Conservation (phyloP, 2,329 filamentous ascomycete species). For the Fusarium sp. region DNA sequence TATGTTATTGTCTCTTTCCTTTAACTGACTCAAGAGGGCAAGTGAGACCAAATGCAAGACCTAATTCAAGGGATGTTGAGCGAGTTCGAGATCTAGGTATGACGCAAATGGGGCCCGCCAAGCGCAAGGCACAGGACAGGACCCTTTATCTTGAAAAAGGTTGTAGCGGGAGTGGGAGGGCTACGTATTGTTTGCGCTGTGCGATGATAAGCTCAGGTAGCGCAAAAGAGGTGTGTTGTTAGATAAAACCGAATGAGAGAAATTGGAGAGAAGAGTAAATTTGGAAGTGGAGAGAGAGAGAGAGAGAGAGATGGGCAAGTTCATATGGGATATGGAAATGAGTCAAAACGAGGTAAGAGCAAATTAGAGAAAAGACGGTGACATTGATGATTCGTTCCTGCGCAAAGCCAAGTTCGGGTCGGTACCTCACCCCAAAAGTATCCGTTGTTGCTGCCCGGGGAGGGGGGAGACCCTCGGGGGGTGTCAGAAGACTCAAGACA, state of each 20-base stretch:
- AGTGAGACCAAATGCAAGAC: constrained; percentile 25
- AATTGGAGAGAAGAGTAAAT: constrained; percentile 5
- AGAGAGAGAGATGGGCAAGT: too few species aligned
- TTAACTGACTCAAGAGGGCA: constrained; percentile 14
- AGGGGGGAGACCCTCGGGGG: not conserved
- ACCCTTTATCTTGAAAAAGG: constrained; percentile 39
- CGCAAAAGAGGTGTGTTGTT: constrained; percentile 5
- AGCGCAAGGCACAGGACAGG: constrained; percentile 44
- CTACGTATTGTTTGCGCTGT: constrained; percentile 25
- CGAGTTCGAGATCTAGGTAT: constrained; percentile 38
- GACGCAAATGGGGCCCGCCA: constrained; percentile 45
- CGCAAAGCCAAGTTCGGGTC: constrained; percentile 33
- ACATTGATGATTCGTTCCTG: constrained; percentile 44
- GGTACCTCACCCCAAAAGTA: constrained; percentile 38
- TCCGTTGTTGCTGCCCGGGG: constrained; percentile 7
- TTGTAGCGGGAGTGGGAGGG: constrained; percentile 26
- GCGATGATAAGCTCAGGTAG: constrained; percentile 17
- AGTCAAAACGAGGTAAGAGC: constrained; percentile 37
- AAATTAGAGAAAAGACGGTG: constrained; percentile 42
- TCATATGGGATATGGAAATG: constrained; percentile 28
- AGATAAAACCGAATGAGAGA: not conserved
- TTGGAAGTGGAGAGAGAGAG: constrained; percentile 17
- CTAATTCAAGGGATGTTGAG: constrained; percentile 30
- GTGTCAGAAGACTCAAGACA: too few species aligned
- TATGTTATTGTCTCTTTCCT: constrained; percentile 4